Base-by-base conservation (phyloP, 441 rosid genomes). In the Iberis amara region DNA sequence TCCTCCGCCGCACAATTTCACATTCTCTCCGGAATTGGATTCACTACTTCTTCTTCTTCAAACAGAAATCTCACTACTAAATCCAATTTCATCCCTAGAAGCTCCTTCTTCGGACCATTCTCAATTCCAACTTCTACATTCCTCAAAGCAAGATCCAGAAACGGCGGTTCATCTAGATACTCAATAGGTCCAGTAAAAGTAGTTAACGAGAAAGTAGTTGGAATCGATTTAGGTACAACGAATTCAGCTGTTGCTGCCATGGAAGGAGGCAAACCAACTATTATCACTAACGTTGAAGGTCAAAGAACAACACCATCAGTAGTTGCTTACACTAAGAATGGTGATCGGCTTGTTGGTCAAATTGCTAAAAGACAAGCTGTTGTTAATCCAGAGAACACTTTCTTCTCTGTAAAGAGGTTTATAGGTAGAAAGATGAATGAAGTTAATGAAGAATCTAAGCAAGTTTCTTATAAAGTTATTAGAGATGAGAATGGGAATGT, bases 251-350 rank as follows among this genome's bases (percentile, higher is more conserved):
- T 85, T 39, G 98, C 96, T 11, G 98, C 94, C 0, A 88, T 88
- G 95, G 96, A 91, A 62, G 98, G 96, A 52, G 98, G 98, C 15
- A 76, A 91, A 66, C 98, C 96, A 4, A 88, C 94, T 10, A 91
- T 91, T 37, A 94, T 91, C 11, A 81, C 96, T 0, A 88, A 91
- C 61, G 87, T 80, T 0, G 98, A 91, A 65, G 98, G 98, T 18
- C 98, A 91, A 65, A 75, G 96, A 44, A 91, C 96, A 23, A 91
- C 96, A 9, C 91, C 98, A 0, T 85, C 96, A 0, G 96, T 88
- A 8, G 96, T 91, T 50, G 96, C 98, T 0, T 91, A 91, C 54
- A 82, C 98, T 0, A 91, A 88, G 64, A 74, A 38, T 12, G 96
- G 96, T 13, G 98, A 91, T 32, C 51, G 95, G 57, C 73, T 91